Conservation (phyloP, 2,329 filamentous ascomycete genomes). For the Exophiala sideris region DNA sequence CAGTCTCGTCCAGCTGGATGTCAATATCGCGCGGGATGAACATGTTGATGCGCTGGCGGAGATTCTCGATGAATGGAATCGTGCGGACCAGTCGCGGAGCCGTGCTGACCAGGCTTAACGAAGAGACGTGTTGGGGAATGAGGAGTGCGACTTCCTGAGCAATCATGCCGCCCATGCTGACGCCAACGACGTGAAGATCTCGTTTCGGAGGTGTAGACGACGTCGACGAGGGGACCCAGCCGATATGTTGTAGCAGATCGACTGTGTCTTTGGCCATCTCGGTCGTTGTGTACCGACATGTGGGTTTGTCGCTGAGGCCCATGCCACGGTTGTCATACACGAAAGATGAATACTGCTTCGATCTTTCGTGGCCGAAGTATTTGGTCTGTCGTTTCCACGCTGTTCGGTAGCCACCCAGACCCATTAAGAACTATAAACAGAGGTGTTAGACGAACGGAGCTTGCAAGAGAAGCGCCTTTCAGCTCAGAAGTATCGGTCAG, state of each 20-base stretch:
- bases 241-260: slow-evolving; percentile 66
- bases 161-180: slow-evolving; percentile 90
- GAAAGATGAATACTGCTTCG: slow-evolving; percentile 67
- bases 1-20: slow-evolving; percentile 61
- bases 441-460: background rate
- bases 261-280: slow-evolving; percentile 79
- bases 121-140: slow-evolving; percentile 32
- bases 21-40: slow-evolving; percentile 69
- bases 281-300: slow-evolving; percentile 73
- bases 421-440: slow-evolving; percentile 68
- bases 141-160: slow-evolving; percentile 67
- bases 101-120: slow-evolving; percentile 60
- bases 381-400: slow-evolving; percentile 81
- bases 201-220: slow-evolving; percentile 30
- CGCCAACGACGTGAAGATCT: slow-evolving; percentile 67
- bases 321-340: slow-evolving; percentile 83
- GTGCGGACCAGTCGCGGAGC: slow-evolving; percentile 61
- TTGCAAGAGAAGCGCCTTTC: no score
- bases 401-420: slow-evolving; percentile 65
- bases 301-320: slow-evolving; percentile 73
- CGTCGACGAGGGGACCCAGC: slow-evolving; percentile 54
- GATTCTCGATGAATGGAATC: slow-evolving; percentile 57
- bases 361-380: slow-evolving; percentile 69
- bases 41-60: slow-evolving; percentile 56
- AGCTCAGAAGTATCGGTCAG: no score